Base-by-base conservation (phyloP, 495 filamentous ascomycete genomes). In the Tuber borchii region DNA sequence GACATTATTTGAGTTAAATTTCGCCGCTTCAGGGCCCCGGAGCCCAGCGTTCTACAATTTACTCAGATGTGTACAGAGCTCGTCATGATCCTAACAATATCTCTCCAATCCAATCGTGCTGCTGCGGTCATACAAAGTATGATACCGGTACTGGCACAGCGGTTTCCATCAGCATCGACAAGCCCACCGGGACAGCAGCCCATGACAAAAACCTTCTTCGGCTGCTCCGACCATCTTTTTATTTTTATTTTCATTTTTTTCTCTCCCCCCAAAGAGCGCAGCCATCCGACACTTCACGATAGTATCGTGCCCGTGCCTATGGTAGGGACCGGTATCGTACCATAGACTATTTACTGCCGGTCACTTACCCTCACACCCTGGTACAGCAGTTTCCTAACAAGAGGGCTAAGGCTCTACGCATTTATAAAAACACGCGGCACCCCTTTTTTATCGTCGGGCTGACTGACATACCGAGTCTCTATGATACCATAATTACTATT, bases 1-100 rank as follows among this genome's bases (percentile, higher is more conserved):
- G n/a, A n/a, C n/a, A n/a, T n/a, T n/a, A n/a, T n/a, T n/a, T 79
- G 73, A 73, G 78, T 65, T 79, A 40, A 42, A 73, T 72, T 71
- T 72, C 72, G 46, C 42, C 14, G 3, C 74, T 75, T 70, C 72
- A 71, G 48, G 31, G 31, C 42, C 31, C 9, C 34, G 37, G 68
- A 40, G 1, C 51, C 7, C 65, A n/a, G 70, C 34, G 56, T 65
- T 70, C 51, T 31, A n/a, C 76, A 56, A 73, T 70, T 44, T 37
- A 79, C 26, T 40, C 73, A 6, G n/a, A 16, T 48, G 39, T 40
- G 79, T 44, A 37, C 40, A 48, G 26, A 65, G 69, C 44, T 40
- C 71, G 26, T 69, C 40, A 40, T 43, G 74, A 51, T 39, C 68
- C 51, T 69, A 43, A 37, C 71, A 68, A 73, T 74, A 69, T 46